Conservation (phyloP, 2,329 filamentous ascomycete genomes). For the Claviceps pusilla region DNA sequence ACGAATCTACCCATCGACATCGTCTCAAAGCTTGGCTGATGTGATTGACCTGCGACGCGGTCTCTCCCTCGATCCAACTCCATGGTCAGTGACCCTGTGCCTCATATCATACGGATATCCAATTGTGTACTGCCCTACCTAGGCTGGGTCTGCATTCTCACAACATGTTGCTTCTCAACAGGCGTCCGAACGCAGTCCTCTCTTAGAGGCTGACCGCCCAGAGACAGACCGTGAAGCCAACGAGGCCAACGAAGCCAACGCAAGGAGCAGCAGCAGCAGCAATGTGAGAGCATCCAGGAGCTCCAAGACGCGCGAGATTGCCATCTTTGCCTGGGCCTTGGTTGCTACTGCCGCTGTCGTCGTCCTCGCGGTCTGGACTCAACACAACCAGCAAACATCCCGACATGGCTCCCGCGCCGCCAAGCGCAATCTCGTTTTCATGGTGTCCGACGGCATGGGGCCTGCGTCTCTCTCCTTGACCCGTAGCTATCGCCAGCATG, state of each 20-base stretch:
- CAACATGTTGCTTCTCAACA: not conserved
- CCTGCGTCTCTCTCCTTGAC: conserved; percentile 81
- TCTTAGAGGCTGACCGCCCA: not conserved
- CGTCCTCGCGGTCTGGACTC: conserved; percentile 40
- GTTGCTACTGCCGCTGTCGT: conserved; percentile 4
- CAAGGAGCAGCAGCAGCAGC: conserved; percentile 77
- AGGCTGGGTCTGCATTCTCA: not conserved
- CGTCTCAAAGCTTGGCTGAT: not conserved
- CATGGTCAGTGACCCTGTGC: not conserved
- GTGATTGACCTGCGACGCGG: not conserved
- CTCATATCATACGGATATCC: too few species aligned
- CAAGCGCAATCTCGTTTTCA: conserved; percentile 93
- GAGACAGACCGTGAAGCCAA: conserved; percentile 22
- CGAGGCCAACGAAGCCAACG: conserved; percentile 52
- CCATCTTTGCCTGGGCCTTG: conserved; percentile 5
- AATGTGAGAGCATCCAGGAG: conserved; percentile 37
- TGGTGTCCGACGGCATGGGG: conserved; percentile 98
- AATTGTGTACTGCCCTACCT: too few species aligned
- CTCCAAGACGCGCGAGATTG: conserved; percentile 1
- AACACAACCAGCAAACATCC: conserved; percentile 47
- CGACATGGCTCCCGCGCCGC: conserved; percentile 27
- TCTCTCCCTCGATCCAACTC: not conserved
- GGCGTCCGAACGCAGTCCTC: conserved; percentile 4
- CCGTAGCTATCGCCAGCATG: conserved; percentile 68
- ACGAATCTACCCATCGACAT: not conserved